phyloP scores from a whole-genome alignment of 2,329 filamentous ascomycete genomes.

The Oidium heveae region DNA sequence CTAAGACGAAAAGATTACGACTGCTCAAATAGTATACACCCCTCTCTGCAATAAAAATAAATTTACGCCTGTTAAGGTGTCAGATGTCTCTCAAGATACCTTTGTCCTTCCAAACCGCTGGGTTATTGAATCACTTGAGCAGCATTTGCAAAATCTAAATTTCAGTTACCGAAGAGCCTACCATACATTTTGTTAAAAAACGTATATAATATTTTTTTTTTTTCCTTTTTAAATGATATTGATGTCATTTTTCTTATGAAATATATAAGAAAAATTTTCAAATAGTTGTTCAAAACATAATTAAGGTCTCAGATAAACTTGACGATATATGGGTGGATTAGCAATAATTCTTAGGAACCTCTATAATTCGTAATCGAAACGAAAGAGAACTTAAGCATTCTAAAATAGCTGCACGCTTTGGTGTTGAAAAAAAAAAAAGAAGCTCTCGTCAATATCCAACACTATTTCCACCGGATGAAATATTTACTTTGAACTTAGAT shows the following conservation, averaged over 20 bases:
- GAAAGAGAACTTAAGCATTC: neutral
- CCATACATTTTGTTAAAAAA: neutral
- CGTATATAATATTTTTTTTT: neutral
- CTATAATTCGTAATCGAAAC: neutral
- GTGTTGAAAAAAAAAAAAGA: neutral
- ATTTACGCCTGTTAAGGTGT: neutral
- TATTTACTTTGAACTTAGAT: neutral
- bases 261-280: neutral
- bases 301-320: neutral
- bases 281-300: neutral
- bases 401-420: neutral
- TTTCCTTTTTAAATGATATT: neutral
- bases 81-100: neutral
- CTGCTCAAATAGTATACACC: neutral
- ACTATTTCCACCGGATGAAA: neutral
- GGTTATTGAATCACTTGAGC: neutral
- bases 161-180: neutral
- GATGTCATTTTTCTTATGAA: neutral
- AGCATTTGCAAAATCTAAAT: neutral
- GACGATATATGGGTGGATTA: no score
- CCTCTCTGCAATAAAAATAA: neutral
- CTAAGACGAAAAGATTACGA: neutral
- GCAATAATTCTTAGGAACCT: neutral
- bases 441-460: neutral
- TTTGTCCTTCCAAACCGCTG: neutral